Conservation (phyloP, 2,329 filamentous ascomycete species). For the Lasiodiplodia theobromae region DNA sequence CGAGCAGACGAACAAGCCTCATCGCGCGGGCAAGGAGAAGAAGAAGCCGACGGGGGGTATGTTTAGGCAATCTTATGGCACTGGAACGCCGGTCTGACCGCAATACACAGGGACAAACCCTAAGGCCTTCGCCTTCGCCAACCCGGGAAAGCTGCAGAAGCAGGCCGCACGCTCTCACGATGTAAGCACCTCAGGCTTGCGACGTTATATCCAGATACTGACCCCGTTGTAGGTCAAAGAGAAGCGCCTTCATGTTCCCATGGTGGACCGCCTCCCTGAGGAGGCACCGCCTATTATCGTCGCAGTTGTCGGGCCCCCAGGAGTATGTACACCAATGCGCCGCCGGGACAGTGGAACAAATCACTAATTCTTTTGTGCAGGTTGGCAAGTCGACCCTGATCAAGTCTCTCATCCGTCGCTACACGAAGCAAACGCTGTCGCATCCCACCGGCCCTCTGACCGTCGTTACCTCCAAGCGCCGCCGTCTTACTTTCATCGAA, state of each 20-base stretch:
- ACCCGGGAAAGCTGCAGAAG: constrained; percentile 80
- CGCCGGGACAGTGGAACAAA: constrained; percentile 21
- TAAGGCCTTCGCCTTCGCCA: constrained; percentile 87
- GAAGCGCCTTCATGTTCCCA: constrained; percentile 93
- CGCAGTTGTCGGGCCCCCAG: constrained; percentile 91
- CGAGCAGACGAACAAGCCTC: constrained; percentile 82
- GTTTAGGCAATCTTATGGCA: constrained; percentile 31
- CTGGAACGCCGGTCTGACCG: constrained; percentile 31
- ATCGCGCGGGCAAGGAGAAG: constrained; percentile 88
- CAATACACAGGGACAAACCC: constrained; percentile 72
- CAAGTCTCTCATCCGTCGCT: constrained; percentile 91
- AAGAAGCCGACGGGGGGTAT: constrained; percentile 73
- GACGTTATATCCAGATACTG: background rate
- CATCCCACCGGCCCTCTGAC: constrained; percentile 92
- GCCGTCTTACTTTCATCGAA: constrained; percentile 94
- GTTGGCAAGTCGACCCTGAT: constrained; percentile 92
- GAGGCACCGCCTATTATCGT: constrained; percentile 94
- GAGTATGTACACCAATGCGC: constrained; percentile 60
- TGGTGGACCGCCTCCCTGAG: constrained; percentile 93
- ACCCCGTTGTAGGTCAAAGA: constrained; percentile 76
- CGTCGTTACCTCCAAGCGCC: constrained; percentile 93
- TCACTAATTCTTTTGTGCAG: constrained; percentile 36
- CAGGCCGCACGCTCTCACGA: constrained; percentile 76
- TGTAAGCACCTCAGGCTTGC: constrained; percentile 54
- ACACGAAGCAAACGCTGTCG: constrained; percentile 93